phyloP scores from a whole-genome alignment of 371 early-diverging fungal genomes.

The Apophysomyces sp. region DNA sequence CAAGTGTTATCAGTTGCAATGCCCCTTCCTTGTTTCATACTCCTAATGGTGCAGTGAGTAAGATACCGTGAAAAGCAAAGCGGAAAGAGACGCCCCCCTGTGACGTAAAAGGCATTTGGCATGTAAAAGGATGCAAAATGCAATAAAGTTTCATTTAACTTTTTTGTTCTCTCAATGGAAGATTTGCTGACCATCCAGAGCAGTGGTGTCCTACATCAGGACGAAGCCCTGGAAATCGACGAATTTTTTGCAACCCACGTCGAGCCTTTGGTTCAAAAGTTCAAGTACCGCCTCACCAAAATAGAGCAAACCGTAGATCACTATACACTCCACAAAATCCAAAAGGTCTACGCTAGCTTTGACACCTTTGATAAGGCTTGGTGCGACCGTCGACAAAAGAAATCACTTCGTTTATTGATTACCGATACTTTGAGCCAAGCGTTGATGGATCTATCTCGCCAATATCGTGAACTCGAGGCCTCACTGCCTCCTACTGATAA shows the following conservation, averaged over 20 bases:
- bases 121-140: neutral
- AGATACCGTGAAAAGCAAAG: no score
- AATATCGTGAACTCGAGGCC: slow-evolving; percentile 18
- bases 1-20: no score
- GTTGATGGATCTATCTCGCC: slow-evolving; percentile 19
- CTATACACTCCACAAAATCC: slow-evolving; percentile 28
- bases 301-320: slow-evolving; percentile 27
- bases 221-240: slow-evolving; percentile 42
- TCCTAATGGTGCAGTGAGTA: no score
- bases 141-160: neutral
- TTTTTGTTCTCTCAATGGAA: slow-evolving; percentile 25
- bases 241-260: slow-evolving; percentile 39
- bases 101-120: neutral
- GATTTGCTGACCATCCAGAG: slow-evolving; percentile 38
- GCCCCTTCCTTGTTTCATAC: neutral
- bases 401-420: neutral
- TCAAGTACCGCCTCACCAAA: slow-evolving; percentile 38
- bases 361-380: slow-evolving; percentile 37
- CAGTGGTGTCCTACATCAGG: slow-evolving; percentile 10
- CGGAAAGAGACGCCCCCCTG: neutral
- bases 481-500: slow-evolving; percentile 24
- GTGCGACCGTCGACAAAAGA: slow-evolving; percentile 22
- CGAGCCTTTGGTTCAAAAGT: slow-evolving; percentile 41
- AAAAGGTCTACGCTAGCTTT: slow-evolving; percentile 24
- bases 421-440: slow-evolving; percentile 15